A percentile compares a stretch with the other conserved stretches of the same genome.
Conservation (phyloP, 139 green algal genomes). For the Chlamydomonas applanata region DNA sequence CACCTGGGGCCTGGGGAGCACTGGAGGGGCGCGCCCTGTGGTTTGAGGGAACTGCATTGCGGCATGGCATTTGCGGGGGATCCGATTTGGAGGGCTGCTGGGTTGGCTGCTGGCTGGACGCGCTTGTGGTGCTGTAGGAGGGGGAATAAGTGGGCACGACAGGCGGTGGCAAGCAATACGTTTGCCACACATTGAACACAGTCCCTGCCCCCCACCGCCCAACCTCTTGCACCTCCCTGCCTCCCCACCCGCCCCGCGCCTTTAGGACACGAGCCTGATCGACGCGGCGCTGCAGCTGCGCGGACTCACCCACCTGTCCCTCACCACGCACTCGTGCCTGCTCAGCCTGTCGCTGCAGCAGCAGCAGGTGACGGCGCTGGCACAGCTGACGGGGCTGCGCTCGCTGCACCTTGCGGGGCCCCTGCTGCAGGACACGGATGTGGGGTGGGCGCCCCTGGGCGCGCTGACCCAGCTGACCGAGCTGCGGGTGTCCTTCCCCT, state of each 20-base stretch:
- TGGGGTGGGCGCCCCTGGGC: not conserved
- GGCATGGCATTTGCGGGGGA: no score
- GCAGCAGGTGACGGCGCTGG: not conserved
- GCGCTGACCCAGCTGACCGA: constrained; percentile 1
- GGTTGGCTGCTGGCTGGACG: no score
- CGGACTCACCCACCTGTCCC: not conserved
- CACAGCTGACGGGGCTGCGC: not conserved
- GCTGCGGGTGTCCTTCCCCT: not conserved
- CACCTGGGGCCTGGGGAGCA: no score
- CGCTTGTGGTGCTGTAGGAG: no score
- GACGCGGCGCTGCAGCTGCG: not conserved
- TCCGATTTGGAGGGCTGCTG: no score
- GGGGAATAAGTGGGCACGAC: not conserved
- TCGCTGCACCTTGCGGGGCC: not conserved
- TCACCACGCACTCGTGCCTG: not conserved
- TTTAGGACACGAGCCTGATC: not conserved
- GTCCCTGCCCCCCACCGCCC: no score
- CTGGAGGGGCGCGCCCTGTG: no score
- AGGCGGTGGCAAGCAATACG: no score
- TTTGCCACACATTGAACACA: no score
- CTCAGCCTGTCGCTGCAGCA: not conserved
- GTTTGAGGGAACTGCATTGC: no score
- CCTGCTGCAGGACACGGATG: constrained; percentile 8
- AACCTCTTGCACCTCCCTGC: no score
- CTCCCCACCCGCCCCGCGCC: not conserved